Evolutionary conservation across 2,329 filamentous ascomycete genomes (phyloP).

Genomic region (Rhinocladiella similis): DNA sequence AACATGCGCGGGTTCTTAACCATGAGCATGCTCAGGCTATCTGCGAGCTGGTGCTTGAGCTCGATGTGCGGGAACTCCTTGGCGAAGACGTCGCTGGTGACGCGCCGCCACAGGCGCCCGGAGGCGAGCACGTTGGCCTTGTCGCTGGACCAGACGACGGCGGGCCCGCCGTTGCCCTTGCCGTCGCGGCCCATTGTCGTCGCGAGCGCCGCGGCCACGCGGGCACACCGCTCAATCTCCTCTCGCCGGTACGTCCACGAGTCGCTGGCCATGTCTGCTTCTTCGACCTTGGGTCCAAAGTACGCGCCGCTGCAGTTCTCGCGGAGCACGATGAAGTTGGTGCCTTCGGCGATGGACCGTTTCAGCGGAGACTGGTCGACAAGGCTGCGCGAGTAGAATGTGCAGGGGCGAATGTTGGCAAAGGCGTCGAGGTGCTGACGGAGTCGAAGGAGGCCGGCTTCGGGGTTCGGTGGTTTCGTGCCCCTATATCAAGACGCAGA

Average conservation of each 20-base stretch:
- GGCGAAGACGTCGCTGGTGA: constrained; percentile 33
- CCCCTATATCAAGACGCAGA: constrained; percentile 51
- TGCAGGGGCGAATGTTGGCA: constrained; percentile 53
- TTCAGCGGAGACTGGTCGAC: constrained; percentile 45
- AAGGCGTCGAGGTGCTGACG: constrained; percentile 40
- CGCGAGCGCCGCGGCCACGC: constrained; percentile 49
- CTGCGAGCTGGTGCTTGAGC: constrained; percentile 95
- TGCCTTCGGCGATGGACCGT: constrained; percentile 56
- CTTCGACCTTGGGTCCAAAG: constrained; percentile 49
- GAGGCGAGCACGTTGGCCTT: constrained; percentile 57
- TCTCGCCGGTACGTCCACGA: constrained; percentile 48
- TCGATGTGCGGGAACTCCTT: constrained; percentile 95
- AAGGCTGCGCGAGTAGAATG: constrained; percentile 44
- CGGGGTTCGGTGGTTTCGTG: constrained; percentile 27
- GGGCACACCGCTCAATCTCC: constrained; percentile 51
- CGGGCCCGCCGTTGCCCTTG: constrained; percentile 21
- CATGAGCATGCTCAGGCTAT: constrained; percentile 99
- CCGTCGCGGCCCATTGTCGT: constrained; percentile 33
- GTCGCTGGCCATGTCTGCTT: constrained; percentile 47
- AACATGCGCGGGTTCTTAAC: constrained; percentile 92
- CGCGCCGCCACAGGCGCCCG: constrained; percentile 50
- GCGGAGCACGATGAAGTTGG: constrained; percentile 68
- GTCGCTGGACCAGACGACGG: constrained; percentile 50
- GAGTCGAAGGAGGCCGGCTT: constrained; percentile 28
- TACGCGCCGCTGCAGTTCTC: constrained; percentile 47